Base-by-base conservation (phyloP, 1,284 basidiomycete genomes). In the Cryptococcus sp. region DNA sequence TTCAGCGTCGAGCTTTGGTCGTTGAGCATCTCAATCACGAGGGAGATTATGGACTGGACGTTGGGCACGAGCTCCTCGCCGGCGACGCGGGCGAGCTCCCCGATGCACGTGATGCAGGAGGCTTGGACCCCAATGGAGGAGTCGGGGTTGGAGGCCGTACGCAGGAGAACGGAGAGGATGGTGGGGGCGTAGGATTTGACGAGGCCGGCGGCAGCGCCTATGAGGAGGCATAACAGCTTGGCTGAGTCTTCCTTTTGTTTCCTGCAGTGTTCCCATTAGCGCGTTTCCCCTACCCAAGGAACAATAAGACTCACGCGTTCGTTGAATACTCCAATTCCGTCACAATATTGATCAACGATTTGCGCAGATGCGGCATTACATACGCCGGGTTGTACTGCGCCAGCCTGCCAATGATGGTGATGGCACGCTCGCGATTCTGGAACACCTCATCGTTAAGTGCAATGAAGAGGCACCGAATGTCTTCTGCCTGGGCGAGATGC, bases 141-240 rank as follows among this genome's bases (percentile, higher is more conserved):
- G 67, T 95, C 93, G 57, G 87, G 86, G 1, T 93, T 91, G 70
- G 93, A 94, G 24, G 86, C 75, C 4, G 74, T 77, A 4, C 75
- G 86, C 11, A 98, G 82, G 4, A 98, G 84, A 1, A 95, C 93
- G 37, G 88, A 86, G 13, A 98, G 83, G 82, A 99, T 96, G 0
- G 95, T 91, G n/a, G 95, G 82, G 0, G 93, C 92, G 74, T 99
- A 98, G 15, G 93, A 92, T 73, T 94, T 95, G 78, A 98, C 96
- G 9, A 98, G 84, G 33, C 90, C 85, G 65, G 95, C 89, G 0
- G 94, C 96, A 0, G 93, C 91, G 57, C 87, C 86, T 62, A 96
- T 88, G 9, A 98, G 83, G 1, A 92, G 80, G 6, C 89, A 92
- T 50, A 98, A 80, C 1, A 98, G 80, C 39, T 87, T 86, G 4